Evolutionary conservation across 495 filamentous ascomycete genomes (phyloP).

Genomic region (Neurospora tetraspora): DNA sequence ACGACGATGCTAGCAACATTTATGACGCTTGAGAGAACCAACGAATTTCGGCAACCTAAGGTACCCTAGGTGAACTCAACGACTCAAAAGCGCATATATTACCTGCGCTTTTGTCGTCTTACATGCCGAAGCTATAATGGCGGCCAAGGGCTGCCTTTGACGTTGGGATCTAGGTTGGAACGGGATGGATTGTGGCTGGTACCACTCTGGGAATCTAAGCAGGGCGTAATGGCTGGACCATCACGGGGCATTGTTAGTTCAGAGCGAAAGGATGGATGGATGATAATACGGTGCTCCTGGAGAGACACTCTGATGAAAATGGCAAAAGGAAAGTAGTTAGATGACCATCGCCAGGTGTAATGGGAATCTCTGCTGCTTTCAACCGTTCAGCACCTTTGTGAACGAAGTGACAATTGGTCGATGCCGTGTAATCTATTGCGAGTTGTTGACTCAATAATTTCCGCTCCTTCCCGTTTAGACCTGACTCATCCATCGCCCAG

Average conservation of each 20-base stretch:
- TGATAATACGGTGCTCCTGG: background rate
- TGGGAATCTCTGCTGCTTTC: background rate
- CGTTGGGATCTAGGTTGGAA: background rate
- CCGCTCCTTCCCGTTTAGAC: background rate
- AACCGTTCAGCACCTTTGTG: background rate
- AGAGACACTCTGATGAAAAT: background rate
- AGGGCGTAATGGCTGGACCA: background rate
- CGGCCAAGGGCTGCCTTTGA: background rate
- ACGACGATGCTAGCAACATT: background rate
- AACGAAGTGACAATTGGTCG: background rate
- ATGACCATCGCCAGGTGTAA: background rate
- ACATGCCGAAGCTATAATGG: background rate
- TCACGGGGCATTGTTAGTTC: background rate
- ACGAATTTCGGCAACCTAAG: background rate
- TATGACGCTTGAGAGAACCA: background rate
- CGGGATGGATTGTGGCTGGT: background rate
- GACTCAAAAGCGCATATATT: background rate
- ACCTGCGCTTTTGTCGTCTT: background rate
- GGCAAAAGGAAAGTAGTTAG: background rate
- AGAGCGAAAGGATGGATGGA: background rate
- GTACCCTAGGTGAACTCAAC: background rate
- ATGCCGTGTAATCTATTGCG: background rate
- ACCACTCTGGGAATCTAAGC: background rate
- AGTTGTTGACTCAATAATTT: background rate
- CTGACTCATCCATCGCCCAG: background rate